phyloP scores from a whole-genome alignment of 2,329 filamentous ascomycete genomes.

The Neospermospora avenae region DNA sequence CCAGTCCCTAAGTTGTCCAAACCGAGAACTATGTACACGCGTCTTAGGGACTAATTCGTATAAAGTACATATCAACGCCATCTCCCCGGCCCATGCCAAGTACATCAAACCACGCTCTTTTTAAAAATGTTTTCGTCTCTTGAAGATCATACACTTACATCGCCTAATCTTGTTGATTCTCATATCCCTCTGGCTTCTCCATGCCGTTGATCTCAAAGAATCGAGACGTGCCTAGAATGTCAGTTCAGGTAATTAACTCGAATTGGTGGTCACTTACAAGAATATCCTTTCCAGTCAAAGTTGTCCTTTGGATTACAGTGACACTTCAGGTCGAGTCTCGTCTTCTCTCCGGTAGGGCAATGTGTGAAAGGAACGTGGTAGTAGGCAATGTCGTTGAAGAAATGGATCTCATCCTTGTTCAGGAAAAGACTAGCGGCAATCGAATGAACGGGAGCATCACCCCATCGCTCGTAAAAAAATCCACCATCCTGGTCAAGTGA shows the following conservation, averaged over 20 bases:
- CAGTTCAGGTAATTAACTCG: constrained; percentile 14
- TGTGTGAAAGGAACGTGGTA: constrained; percentile 98
- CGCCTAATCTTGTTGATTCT: constrained; percentile 59
- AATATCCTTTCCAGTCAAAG: constrained; percentile 99
- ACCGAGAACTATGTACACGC: constrained; percentile 7
- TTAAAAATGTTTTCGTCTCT: constrained; percentile 14
- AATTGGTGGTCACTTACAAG: constrained; percentile 64
- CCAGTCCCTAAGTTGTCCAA: constrained; percentile 4
- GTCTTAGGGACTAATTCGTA: constrained; percentile 1
- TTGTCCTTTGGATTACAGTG: constrained; percentile 95
- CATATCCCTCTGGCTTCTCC: constrained; percentile 81
- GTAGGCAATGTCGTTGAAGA: constrained; percentile 99
- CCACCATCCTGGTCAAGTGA: constrained; percentile 85
- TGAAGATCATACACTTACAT: constrained; percentile 8
- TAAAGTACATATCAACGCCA: constrained; percentile 16
- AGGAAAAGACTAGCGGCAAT: constrained; percentile 86
- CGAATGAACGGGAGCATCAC: constrained; percentile 96
- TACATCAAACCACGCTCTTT: constrained; percentile 16
- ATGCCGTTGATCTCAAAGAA: constrained; percentile 82
- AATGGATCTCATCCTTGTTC: constrained; percentile 91
- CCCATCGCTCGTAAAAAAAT: constrained; percentile 99
- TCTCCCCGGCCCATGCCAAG: constrained; percentile 20
- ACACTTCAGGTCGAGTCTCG: constrained; percentile 79
- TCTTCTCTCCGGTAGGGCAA: constrained; percentile 88
- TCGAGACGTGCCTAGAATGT: constrained; percentile 67